Base-by-base conservation (phyloP, 345 rosid genomes). In the Salix exigua region DNA sequence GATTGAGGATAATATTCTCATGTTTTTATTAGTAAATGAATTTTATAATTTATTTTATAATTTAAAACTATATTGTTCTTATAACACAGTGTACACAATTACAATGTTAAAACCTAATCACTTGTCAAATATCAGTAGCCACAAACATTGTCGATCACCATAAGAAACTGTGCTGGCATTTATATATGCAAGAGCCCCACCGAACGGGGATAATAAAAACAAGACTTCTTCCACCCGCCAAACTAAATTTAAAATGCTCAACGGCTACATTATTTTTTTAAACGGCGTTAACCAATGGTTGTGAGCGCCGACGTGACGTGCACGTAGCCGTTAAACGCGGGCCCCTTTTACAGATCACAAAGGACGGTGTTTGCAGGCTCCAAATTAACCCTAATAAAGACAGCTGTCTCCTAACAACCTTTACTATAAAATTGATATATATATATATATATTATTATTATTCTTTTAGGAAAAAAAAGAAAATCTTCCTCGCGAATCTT, bases 311-410 rank as follows among this genome's bases (percentile, higher is more conserved):
- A 72, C 72, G 84, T 77, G 58, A 81, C 80, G 46, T 17, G 60
- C 33, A 77, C 77, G 73, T 76, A 74, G 87, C 90, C 88, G 86
- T 84, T 87, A 81, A 74, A 75, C 25, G 76, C 60, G 84, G 89
- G 79, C n/a, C 85, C 86, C 75, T 26, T 10, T 58, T 78, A 83
- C 91, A 85, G 89, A 86, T 87, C 89, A 82, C 80, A 9, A 55
- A 26, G 61, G 88, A 81, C 91, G 92, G 89, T 88, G 91, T 66
- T 70, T 84, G 74, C 88, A 85, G 86, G 90, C 82, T 72, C 74
- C 70, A 33, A 50, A 73, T 75, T 50, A 67, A 73, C 58, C 70
- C 68, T 73, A 37, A 67, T 58, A 17, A 26, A 72, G 81, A 87
- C 87, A 88, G 87, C 90, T 86, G 85, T 79, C 68, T 68, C 55